These are phyloP conservation scores for Boletus rubescentipes DNA, from an alignment of 768 basidiomycete genomes.

Conservation along the genomic window DNA sequence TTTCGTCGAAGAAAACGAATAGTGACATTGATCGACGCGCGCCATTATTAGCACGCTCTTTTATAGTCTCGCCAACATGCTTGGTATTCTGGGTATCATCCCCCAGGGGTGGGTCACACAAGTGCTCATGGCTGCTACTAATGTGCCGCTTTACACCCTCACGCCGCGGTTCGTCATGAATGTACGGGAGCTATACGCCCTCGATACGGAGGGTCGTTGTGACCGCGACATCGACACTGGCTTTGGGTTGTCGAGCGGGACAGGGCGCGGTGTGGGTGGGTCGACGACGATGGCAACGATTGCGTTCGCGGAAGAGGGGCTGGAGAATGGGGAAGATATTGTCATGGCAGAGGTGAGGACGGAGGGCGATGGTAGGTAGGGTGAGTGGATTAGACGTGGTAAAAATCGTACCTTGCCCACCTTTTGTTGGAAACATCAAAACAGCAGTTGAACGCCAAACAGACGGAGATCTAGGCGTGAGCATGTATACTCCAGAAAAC, in stretches of 20 bases:
- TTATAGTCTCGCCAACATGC: not conserved
- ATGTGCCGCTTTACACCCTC: not conserved
- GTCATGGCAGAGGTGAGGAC: not conserved
- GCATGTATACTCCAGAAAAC: too few species aligned
- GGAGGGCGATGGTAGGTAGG: not conserved
- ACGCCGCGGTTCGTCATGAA: conserved; percentile 1
- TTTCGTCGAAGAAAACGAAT: not conserved
- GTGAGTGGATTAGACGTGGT: too few species aligned
- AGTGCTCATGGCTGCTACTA: not conserved
- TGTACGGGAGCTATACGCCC: not conserved
- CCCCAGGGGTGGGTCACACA: not conserved
- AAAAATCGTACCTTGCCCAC: too few species aligned
- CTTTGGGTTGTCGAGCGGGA: not conserved
- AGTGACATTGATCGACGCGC: not conserved
- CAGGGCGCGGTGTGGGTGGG: not conserved
- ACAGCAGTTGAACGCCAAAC: too few species aligned
- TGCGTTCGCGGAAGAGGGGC: not conserved
- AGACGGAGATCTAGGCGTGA: too few species aligned
- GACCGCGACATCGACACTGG: not conserved
- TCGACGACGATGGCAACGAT: not conserved
- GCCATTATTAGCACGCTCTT: not conserved
- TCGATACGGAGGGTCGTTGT: not conserved
- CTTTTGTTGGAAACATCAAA: too few species aligned
- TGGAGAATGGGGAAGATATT: not conserved
- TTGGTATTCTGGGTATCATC: not conserved